A percentile compares a stretch with the other conserved stretches of the same genome.
These are phyloP conservation scores for Trichoderma koningii DNA, from an alignment of 2,329 filamentous ascomycete species.

Conservation along the genomic window DNA sequence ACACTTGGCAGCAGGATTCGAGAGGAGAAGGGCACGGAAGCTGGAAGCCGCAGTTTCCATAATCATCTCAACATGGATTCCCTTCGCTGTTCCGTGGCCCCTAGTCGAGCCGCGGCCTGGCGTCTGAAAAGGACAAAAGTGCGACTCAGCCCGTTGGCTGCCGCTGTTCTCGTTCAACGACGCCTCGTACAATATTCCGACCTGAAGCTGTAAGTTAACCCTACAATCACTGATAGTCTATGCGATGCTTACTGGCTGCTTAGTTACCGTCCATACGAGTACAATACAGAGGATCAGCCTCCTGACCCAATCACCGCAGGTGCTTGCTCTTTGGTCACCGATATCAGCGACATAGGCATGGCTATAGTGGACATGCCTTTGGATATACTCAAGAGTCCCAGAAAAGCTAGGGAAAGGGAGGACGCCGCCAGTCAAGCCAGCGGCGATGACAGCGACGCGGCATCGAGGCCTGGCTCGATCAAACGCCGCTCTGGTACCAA, in stretches of 20 bases:
- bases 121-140: constrained; percentile 67
- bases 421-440: constrained; percentile 24
- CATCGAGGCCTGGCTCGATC: constrained; percentile 24
- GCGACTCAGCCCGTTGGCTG: constrained; percentile 71
- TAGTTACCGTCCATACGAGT: constrained; percentile 61
- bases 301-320: constrained; percentile 78
- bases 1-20: constrained; percentile 66
- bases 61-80: constrained; percentile 66
- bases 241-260: constrained; percentile 25
- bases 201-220: constrained; percentile 66
- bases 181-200: constrained; percentile 68
- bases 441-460: constrained; percentile 17
- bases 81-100: constrained; percentile 70
- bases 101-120: constrained; percentile 73
- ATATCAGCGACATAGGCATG: constrained; percentile 78
- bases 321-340: constrained; percentile 76
- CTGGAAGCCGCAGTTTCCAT: constrained; percentile 70
- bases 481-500: constrained; percentile 4
- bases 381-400: constrained; percentile 52
- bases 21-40: constrained; percentile 64
- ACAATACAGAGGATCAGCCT: constrained; percentile 76
- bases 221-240: not conserved
- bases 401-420: constrained; percentile 1
- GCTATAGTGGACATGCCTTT: constrained; percentile 74
- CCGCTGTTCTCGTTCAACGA: constrained; percentile 65